Base-by-base conservation (phyloP, 306 rosid genomes). In the Hippophae rhamnoides region DNA sequence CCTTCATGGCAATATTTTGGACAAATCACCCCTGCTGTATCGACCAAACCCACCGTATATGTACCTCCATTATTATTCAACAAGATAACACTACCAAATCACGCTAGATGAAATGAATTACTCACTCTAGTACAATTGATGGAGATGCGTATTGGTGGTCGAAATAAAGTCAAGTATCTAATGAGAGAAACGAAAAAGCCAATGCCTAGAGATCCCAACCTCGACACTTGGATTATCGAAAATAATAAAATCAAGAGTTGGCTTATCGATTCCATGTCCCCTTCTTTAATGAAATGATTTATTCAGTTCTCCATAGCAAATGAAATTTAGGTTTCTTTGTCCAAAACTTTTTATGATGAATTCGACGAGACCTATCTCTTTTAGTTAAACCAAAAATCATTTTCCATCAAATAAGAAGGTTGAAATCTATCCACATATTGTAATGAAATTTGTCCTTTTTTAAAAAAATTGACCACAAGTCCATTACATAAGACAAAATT, bases 381-480 rank as follows among this genome's bases (percentile, higher is more conserved):
- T 10, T 1, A 45, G 6, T 27, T 27, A 3, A 27, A 27, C 38
- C 38, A 27, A 27, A 27, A 27, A 27, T 27, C 0, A 27, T 27
- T 27, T 27, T 27, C 38, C 4, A 27, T 27, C 38, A 27, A 3
- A 7, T 6, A 45, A 45, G 11, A 7, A 7, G 11, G 11, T 7
- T 7, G 2, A 1, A 2, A 2, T 45, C 11, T 45, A 1, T 45
- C 5, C 38, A 27, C 40, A 0, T 47, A 66, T 41, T 66, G 55
- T 13, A 65, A 56, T 54, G 62, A 65, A 55, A 18, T 52, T 13
- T 25, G 14, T 52, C 56, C 23, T 3, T n/a, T 52, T 52, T 14
- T 23, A 2, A 14, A 5, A 27, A n/a, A 52, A 41, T 57, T 7
- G 12, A 41, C 43, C 47, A 57, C 11, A 57, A 27, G 61, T 3